Evolutionary conservation across 1,284 basidiomycete species (phyloP), one percentile per base, ranked within the genome.

Genomic region (Coniferiporia sulphurascens): DNA sequence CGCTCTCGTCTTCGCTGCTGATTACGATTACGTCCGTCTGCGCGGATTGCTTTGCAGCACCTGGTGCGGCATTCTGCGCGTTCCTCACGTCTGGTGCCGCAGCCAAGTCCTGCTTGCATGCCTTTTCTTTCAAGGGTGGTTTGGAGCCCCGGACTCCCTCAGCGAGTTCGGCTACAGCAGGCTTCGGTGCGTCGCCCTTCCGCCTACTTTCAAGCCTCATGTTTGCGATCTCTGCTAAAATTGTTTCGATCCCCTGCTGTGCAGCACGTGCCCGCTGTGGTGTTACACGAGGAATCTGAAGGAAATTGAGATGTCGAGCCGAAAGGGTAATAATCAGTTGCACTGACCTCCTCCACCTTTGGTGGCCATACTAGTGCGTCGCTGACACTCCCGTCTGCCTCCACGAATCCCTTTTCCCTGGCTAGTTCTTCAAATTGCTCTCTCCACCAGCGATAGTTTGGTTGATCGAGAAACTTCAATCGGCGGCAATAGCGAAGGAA

Each of bases 291-390:
- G 27, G 46, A 12, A 10, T 51, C 10, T 56, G 12, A 9, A 34
- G 32, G 41, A 22, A 50, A 12, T 8, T 21, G 7, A 17, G 15
- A 43, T 17, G 35, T 38, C 41, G 17, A 46, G 13, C 17, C 3
- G 61, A 84, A 80, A 22, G 76, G 80, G 19, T 84, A 72, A 8
- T 78, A 12, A 4, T 41, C 15, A 12, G 9, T 15, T 41, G 38
- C 15, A 10, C 73, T 44, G 75, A 76, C 41, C 78, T 76, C n/a
- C 17, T 60, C 27, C 73, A 51, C 55, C 44, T 49, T 80, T 10
- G 86, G 83, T 12, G 87, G 87, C 87, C 87, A 90, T 32, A 88
- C 72, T 65, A 90, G 86, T 27, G 75, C 78, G 43, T 86, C 81
- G 56, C 76, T 75, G n/a, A 76, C 73, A 3, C 74, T 74, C 63